Base-by-base conservation (phyloP, 768 basidiomycete species). In the Tylopilus rubrobrunneus region DNA sequence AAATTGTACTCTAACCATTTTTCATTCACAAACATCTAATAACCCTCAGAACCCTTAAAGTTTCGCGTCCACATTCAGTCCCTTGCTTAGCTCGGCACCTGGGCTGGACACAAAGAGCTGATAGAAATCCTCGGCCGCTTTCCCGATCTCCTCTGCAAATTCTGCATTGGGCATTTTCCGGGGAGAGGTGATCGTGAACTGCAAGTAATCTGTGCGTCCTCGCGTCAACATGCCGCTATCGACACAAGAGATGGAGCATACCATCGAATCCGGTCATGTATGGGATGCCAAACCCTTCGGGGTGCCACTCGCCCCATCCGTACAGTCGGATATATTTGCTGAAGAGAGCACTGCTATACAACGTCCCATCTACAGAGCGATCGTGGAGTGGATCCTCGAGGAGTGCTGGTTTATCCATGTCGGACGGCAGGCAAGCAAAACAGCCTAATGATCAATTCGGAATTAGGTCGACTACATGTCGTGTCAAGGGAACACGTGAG, bases 271-370 rank as follows among this genome's bases (percentile, higher is more conserved):
- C 89, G 19, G 94, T 94, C 81, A 92, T 86, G 66, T 98, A 98
- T 10, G 92, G 87, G 31, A 98, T 87, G 28, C 95, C 95, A 65
- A 95, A 98, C 1, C 95, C 95, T 58, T 97, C 86, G 1, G 90
- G 85, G 23, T 95, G 91, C 43, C 96, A 89, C 79, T 92, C 90
- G 46, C 94, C 95, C 95, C 95, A 98, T 14, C 94, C 94, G 70
- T 97, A 93, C 19, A 79, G 83, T 34, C 77, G 79, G 65, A 98
- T 85, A 68, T 90, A 86, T 54, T 85, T 85, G n/a, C 88, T 91
- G 62, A 87, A 89, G 29, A 98, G 76, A 5, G 91, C 87, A 50
- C 89, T 92, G 12, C 95, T 97, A 67, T 90, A 94, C 60, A 98
- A 73, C 7, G 85, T 84, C 95, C 95, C 97, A 57, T 87, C 77